Percentiles rank a stretch among this genome's conserved stretches.
phyloP scores from a whole-genome alignment of 1,284 basidiomycete species.

The Vanrija sp. region DNA sequence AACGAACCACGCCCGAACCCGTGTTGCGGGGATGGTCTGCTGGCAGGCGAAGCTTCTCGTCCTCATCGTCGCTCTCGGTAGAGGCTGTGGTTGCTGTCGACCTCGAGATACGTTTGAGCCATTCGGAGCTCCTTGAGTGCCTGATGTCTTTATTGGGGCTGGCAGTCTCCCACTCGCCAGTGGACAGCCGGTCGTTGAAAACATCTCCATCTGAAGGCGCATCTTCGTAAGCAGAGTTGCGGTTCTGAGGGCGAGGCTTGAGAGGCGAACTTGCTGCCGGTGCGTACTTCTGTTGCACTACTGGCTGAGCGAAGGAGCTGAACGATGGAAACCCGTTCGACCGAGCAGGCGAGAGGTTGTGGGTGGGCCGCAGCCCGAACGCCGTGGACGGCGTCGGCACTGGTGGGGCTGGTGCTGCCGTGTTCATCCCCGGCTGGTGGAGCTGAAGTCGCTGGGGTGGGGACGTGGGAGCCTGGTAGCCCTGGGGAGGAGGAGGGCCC shows the following conservation, averaged over 20 bases:
- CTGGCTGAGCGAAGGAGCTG: neutral
- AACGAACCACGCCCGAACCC: too few species aligned
- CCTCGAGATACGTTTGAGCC: too few species aligned
- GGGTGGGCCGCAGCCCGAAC: too few species aligned
- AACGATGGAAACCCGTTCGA: too few species aligned
- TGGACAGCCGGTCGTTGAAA: neutral
- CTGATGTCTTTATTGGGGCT: too few species aligned
- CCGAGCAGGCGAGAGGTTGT: neutral
- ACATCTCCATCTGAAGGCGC: too few species aligned
- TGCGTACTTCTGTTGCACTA: neutral
- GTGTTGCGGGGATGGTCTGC: neutral
- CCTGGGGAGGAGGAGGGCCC: neutral
- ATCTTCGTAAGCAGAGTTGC: neutral
- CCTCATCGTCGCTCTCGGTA: neutral
- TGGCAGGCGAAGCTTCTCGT: constrained; percentile 1
- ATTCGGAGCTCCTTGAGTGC: too few species aligned
- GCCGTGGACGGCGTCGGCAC: too few species aligned
- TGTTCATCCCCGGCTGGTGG: neutral
- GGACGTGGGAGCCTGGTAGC: neutral
- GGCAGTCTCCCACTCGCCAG: too few species aligned
- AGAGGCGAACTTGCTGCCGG: neutral
- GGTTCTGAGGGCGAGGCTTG: neutral
- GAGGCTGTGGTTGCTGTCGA: too few species aligned
- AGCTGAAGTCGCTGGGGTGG: neutral
- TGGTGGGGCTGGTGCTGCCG: too few species aligned